Conservation (phyloP, 2,329 filamentous ascomycete genomes). For the Cladosporium phlei region DNA sequence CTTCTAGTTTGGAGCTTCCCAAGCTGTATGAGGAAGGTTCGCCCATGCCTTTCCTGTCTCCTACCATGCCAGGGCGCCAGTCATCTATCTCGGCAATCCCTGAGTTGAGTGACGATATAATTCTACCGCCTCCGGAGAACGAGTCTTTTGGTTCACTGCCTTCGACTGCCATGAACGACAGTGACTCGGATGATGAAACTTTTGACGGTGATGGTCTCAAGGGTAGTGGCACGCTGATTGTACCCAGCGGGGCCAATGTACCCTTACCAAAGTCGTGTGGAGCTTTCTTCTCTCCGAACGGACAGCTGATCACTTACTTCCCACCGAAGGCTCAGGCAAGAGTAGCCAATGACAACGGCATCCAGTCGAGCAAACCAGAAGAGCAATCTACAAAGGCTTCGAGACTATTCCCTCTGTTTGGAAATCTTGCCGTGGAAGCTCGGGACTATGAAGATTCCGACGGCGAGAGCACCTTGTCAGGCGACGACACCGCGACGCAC, state of each 20-base stretch:
- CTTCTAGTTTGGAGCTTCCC: conserved; percentile 27
- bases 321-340: conserved; percentile 44
- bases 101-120: conserved; percentile 51
- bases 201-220: conserved; percentile 41
- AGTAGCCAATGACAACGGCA: conserved; percentile 42
- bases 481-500: neutral
- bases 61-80: conserved; percentile 26
- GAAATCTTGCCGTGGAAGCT: conserved; percentile 22
- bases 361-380: conserved; percentile 35
- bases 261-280: conserved; percentile 57
- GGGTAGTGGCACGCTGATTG: conserved; percentile 46
- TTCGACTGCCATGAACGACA: conserved; percentile 31
- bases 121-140: conserved; percentile 50
- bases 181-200: conserved; percentile 60
- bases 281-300: conserved; percentile 54
- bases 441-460: conserved; percentile 17
- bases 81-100: conserved; percentile 32
- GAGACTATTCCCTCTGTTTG: conserved; percentile 28
- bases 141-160: conserved; percentile 48
- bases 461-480: conserved; percentile 10
- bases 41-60: conserved; percentile 30
- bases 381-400: conserved; percentile 13
- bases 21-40: conserved; percentile 21
- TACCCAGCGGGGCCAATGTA: conserved; percentile 60
- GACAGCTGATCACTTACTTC: conserved; percentile 55